Conservation (phyloP, 495 filamentous ascomycete genomes). For the Penicillium coffeae region DNA sequence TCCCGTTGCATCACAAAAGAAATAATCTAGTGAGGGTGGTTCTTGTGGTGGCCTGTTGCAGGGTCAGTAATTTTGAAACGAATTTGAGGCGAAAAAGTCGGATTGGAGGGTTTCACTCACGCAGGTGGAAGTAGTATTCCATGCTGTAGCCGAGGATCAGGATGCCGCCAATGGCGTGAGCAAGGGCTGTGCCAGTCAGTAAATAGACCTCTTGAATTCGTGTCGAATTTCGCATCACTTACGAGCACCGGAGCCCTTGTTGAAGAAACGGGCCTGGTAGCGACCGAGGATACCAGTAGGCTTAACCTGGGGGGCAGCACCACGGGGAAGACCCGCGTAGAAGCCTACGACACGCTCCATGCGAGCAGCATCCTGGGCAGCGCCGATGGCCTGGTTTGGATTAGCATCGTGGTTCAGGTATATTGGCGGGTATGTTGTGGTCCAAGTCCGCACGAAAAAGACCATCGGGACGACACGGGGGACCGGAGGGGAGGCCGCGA, state of each 20-base stretch:
- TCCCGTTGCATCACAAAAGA: conserved; percentile 13
- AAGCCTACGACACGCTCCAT: conserved; percentile 97
- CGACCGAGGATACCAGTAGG: conserved; percentile 72
- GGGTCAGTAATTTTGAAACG: background rate
- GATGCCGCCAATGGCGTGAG: conserved; percentile 76
- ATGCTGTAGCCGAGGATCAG: conserved; percentile 83
- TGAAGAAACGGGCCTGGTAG: conserved; percentile 91
- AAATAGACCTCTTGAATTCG: background rate
- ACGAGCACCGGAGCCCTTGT: conserved; percentile 85
- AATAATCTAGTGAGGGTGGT: conserved; percentile 83
- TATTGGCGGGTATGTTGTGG: conserved; percentile 2
- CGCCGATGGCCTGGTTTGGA: conserved; percentile 70
- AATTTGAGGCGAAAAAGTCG: background rate
- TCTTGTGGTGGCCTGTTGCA: conserved; percentile 89
- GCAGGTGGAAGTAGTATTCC: conserved; percentile 99
- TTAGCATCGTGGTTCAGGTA: conserved; percentile 19
- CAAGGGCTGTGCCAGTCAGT: conserved; percentile 59
- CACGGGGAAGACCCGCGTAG: conserved; percentile 95
- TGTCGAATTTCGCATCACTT: conserved; percentile 39
- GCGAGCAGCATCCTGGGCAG: conserved; percentile 86
- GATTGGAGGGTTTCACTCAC: conserved; percentile 53
- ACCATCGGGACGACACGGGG: conserved; percentile 21
- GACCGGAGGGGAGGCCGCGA: conserved; percentile 10
- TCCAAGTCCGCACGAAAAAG: conserved; percentile 18
- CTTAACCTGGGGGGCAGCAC: conserved; percentile 75